A percentile compares a stretch with the other conserved stretches of the same genome.
phyloP scores from a whole-genome alignment of 169 alveolate genomes.

The Plasmodium adleri region DNA sequence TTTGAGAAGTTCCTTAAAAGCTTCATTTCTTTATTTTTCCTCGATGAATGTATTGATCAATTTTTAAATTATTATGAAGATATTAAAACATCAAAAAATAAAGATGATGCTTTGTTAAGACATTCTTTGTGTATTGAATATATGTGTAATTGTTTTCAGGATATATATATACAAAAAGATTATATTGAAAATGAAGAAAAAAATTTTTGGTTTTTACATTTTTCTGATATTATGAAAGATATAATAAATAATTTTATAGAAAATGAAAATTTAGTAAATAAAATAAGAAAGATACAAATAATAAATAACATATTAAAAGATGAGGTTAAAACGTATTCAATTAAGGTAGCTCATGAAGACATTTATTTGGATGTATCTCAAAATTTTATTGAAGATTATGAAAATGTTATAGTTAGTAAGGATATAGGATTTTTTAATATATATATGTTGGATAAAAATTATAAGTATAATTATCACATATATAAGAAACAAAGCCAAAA shows the following conservation, averaged over 20 bases:
- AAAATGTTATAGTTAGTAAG: slow-evolving; percentile 41
- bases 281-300: slow-evolving; percentile 32
- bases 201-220: neutral
- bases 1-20: slow-evolving; percentile 20
- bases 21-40: slow-evolving; percentile 30
- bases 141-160: slow-evolving; percentile 11
- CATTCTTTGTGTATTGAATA: slow-evolving; percentile 22
- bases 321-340: slow-evolving; percentile 53
- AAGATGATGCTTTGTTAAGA: slow-evolving; percentile 3
- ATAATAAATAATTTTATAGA: slow-evolving; percentile 25
- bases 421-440: slow-evolving; percentile 46
- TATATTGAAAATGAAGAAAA: neutral
- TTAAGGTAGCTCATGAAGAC: slow-evolving; percentile 47
- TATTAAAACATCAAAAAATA: slow-evolving; percentile 1
- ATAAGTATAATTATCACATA: slow-evolving; percentile 38
- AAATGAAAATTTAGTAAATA: slow-evolving; percentile 39
- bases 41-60: slow-evolving; percentile 29
- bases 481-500: slow-evolving; percentile 3
- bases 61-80: slow-evolving; percentile 32
- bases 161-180: neutral
- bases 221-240: slow-evolving; percentile 21
- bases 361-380: slow-evolving; percentile 42
- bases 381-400: slow-evolving; percentile 56
- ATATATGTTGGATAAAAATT: slow-evolving; percentile 7
- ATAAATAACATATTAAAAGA: slow-evolving; percentile 42